A percentile compares a stretch with the other conserved stretches of the same genome.
phyloP scores from a whole-genome alignment of 495 filamentous ascomycete species.

The Friedmanniomyces endolithicus region DNA sequence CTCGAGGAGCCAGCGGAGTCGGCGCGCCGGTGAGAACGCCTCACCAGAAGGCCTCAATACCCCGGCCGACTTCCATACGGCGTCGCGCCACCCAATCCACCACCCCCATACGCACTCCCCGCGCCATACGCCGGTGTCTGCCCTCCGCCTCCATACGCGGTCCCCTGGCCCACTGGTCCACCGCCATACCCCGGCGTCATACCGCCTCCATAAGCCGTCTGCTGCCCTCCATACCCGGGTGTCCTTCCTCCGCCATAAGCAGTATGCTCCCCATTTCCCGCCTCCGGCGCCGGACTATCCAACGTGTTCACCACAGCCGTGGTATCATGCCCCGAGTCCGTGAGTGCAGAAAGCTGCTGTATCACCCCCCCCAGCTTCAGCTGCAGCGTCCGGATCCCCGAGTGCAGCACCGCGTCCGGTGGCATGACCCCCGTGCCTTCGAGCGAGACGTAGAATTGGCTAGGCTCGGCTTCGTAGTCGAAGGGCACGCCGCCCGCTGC shows the following conservation, averaged over 20 bases:
- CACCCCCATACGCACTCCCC: conserved; percentile 12
- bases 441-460: conserved; percentile 80
- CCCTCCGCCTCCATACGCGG: conserved; percentile 4
- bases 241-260: conserved; percentile 12
- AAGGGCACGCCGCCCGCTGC: conserved; percentile 43
- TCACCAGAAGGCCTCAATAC: not conserved
- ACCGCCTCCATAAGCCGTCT: conserved; percentile 19
- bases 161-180: not conserved
- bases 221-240: conserved; percentile 1
- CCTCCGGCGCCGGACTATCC: conserved; percentile 44
- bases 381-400: conserved; percentile 81
- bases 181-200: not conserved
- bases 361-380: conserved; percentile 81
- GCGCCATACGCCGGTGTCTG: conserved; percentile 15
- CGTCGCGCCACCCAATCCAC: conserved; percentile 16
- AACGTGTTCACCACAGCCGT: conserved; percentile 35
- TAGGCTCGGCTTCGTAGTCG: conserved; percentile 77
- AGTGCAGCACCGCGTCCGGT: conserved; percentile 73
- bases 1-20: too few species aligned
- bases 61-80: conserved; percentile 16
- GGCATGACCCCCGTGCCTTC: conserved; percentile 79
- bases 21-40: not conserved
- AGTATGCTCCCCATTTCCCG: conserved; percentile 12
- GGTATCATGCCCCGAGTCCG: conserved; percentile 37
- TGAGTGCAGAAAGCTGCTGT: conserved; percentile 43